Percentiles rank a stretch among this genome's conserved stretches.
phyloP scores from a whole-genome alignment of 164 flowering plant species.

The Nymphaea thermarum region DNA sequence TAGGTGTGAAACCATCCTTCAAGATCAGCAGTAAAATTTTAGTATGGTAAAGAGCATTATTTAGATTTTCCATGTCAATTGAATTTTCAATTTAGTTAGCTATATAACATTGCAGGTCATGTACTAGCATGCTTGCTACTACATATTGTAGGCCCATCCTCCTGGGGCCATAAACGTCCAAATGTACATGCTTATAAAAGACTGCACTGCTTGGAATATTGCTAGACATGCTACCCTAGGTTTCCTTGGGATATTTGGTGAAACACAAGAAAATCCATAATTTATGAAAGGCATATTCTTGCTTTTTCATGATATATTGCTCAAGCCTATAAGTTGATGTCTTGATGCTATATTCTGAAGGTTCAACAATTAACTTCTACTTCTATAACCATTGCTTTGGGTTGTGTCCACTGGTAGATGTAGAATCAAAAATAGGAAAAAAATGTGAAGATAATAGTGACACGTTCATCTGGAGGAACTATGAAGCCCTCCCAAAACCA shows the following conservation, averaged over 20 bases:
- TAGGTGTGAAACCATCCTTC: too few relatives aligned
- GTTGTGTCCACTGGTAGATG: constrained; percentile 31
- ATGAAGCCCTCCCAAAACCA: constrained; percentile 86
- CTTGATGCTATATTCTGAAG: background rate
- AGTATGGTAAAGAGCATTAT: too few relatives aligned
- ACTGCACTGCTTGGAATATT: constrained; percentile 51
- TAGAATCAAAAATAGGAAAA: constrained; percentile 62
- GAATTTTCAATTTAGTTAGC: too few relatives aligned
- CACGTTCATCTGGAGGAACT: constrained; percentile 86
- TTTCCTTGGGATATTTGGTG: constrained; percentile 89
- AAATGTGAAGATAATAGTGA: constrained; percentile 78
- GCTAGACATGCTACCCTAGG: constrained; percentile 95
- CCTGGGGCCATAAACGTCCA: constrained; percentile 15
- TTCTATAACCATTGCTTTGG: background rate
- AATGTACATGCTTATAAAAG: too few relatives aligned
- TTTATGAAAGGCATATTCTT: constrained; percentile 45
- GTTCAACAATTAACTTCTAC: background rate
- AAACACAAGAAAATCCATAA: constrained; percentile 97
- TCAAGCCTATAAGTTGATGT: background rate
- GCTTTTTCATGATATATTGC: too few relatives aligned
- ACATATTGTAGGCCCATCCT: constrained; percentile 57
- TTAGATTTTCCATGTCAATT: too few relatives aligned
- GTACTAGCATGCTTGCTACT: too few relatives aligned
- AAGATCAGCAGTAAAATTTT: too few relatives aligned
- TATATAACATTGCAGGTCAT: too few relatives aligned